Conservation (phyloP, 2,329 filamentous ascomycete species). For the Arthroderma sp. region DNA sequence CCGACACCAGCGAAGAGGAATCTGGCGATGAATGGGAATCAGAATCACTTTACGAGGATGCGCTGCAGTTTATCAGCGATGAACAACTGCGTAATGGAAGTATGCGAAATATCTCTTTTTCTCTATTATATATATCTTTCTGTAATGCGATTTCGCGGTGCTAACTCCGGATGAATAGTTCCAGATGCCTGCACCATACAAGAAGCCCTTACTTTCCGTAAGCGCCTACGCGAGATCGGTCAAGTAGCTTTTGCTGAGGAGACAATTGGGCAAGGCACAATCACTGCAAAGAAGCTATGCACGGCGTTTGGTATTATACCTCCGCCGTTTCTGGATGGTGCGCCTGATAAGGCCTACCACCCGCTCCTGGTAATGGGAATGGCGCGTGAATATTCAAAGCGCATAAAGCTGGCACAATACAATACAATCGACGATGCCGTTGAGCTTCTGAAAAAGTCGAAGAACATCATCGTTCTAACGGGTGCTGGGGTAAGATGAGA, state of each 20-base stretch:
- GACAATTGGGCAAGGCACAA: conserved; percentile 53
- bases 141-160: conserved; percentile 2
- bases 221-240: conserved; percentile 62
- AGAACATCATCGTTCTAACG: conserved; percentile 85
- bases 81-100: conserved; percentile 34
- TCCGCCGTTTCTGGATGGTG: conserved; percentile 58
- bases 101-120: conserved; percentile 29
- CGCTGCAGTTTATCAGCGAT: conserved; percentile 45
- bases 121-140: conserved; percentile 13
- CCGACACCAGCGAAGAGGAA: conserved; percentile 14
- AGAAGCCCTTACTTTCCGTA: conserved; percentile 55
- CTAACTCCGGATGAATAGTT: conserved; percentile 13
- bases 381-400: conserved; percentile 65
- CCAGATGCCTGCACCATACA: conserved; percentile 50
- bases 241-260: conserved; percentile 61
- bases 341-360: conserved; percentile 62
- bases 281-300: conserved; percentile 70
- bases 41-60: conserved; percentile 47
- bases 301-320: conserved; percentile 72
- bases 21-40: conserved; percentile 12
- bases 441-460: conserved; percentile 54
- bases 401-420: conserved; percentile 64
- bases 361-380: conserved; percentile 63
- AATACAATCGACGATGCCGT: conserved; percentile 85
- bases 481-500: conserved; percentile 55